A percentile compares a stretch with the other conserved stretches of the same genome.
phyloP scores from a whole-genome alignment of 306 rosid species.

The Luffa acutangula region DNA sequence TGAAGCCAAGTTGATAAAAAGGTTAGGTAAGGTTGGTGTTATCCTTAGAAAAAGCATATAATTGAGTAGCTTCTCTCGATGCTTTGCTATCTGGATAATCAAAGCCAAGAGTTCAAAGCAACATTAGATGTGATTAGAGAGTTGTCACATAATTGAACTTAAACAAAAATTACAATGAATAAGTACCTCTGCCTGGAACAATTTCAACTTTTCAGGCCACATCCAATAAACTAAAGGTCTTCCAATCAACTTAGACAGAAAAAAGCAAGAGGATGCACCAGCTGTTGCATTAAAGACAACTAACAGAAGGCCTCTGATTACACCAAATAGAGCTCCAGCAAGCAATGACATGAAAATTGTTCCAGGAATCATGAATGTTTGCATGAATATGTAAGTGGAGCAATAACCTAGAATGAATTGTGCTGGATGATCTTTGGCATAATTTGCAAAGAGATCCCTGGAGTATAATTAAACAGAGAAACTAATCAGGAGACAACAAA shows the following conservation, averaged over 20 bases:
- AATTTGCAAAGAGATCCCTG: conserved; percentile 63
- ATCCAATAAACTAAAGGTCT: conserved; percentile 83
- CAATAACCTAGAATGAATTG: conserved; percentile 89
- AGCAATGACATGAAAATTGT: conserved; percentile 95
- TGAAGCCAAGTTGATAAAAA: conserved; percentile 97
- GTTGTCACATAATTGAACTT: background rate
- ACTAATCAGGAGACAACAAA: background rate
- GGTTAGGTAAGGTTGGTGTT: conserved; percentile 90
- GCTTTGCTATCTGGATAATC: conserved; percentile 64
- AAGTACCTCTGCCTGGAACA: conserved; percentile 86
- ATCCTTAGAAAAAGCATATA: conserved; percentile 98
- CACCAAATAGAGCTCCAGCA: conserved; percentile 97
- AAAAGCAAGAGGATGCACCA: conserved; percentile 86
- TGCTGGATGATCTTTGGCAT: conserved; percentile 58
- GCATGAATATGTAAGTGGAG: conserved; percentile 96
- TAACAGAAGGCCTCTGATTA: conserved; percentile 59
- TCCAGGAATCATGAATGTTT: conserved; percentile 97
- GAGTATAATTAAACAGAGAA: background rate
- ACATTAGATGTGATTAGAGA: background rate
- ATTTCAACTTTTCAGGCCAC: conserved; percentile 87
- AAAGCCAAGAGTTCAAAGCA: background rate
- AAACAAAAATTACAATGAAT: background rate
- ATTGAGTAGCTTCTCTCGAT: conserved; percentile 83
- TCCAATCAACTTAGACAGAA: conserved; percentile 86
- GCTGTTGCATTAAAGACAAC: conserved; percentile 90